These are phyloP conservation scores for Colletotrichum brevisporum DNA, from an alignment of 2,329 filamentous ascomycete species.

Conservation along the genomic window DNA sequence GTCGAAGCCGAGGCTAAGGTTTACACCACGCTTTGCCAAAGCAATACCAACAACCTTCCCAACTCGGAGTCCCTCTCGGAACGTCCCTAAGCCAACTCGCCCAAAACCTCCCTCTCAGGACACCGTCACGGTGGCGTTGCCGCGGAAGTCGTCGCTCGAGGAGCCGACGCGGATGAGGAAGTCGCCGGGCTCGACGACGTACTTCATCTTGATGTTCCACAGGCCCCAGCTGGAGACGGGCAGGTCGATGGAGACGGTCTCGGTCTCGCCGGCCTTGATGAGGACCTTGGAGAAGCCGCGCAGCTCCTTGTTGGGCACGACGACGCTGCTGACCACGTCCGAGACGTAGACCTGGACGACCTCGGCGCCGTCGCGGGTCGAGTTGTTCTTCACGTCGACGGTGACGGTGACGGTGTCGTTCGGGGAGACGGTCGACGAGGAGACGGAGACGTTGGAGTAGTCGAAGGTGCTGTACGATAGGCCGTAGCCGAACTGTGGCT, in stretches of 20 bases:
- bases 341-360: slow-evolving; percentile 79
- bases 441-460: slow-evolving; percentile 68
- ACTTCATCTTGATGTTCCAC: slow-evolving; percentile 75
- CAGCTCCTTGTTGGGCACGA: slow-evolving; percentile 74
- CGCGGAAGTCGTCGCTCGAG: slow-evolving; percentile 69
- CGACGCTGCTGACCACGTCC: slow-evolving; percentile 73
- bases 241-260: slow-evolving; percentile 63
- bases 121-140: slow-evolving; percentile 70
- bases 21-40: neutral
- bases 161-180: slow-evolving; percentile 75
- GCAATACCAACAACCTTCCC: neutral
- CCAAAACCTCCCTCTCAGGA: slow-evolving; percentile 38
- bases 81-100: neutral
- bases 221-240: slow-evolving; percentile 71
- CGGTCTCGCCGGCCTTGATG: slow-evolving; percentile 71
- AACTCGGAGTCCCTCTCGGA: neutral
- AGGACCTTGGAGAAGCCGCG: slow-evolving; percentile 78
- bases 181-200: slow-evolving; percentile 80
- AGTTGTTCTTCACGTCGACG: slow-evolving; percentile 74
- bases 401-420: slow-evolving; percentile 70
- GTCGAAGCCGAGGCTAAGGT: slow-evolving; percentile 9
- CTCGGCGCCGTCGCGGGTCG: slow-evolving; percentile 71
- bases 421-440: slow-evolving; percentile 59
- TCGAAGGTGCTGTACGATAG: slow-evolving; percentile 75
- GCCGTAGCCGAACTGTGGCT: slow-evolving; percentile 72